Conservation (phyloP, 768 basidiomycete species). For the Leucosporidium scottii region DNA sequence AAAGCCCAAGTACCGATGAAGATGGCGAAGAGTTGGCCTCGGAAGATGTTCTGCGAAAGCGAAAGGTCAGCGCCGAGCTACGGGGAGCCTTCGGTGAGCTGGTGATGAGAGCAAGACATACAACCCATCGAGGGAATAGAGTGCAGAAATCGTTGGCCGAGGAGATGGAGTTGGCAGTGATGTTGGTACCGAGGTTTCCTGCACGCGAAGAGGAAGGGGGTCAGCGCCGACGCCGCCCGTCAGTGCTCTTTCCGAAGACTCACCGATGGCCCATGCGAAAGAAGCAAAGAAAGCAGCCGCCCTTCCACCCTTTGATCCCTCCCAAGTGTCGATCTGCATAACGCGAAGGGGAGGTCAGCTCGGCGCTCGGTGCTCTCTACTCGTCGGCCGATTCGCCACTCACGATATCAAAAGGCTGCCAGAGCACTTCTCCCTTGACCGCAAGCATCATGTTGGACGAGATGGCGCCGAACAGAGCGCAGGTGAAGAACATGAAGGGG, state of each 20-base stretch:
- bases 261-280: constrained; percentile 22
- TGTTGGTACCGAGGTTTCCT: constrained; percentile 15
- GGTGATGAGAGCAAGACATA: constrained; percentile 24
- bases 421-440: constrained; percentile 25
- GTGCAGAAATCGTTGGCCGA: constrained; percentile 28
- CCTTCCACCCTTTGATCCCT: constrained; percentile 12
- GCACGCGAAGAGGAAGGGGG: too few relatives aligned
- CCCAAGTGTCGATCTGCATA: background rate
- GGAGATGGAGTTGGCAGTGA: constrained; percentile 32
- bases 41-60: constrained; percentile 42
- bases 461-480: constrained; percentile 34
- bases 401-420: constrained; percentile 29
- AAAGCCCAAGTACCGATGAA: constrained; percentile 51
- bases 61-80: constrained; percentile 3
- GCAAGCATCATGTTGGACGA: constrained; percentile 23
- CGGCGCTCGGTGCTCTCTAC: too few relatives aligned
- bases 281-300: constrained; percentile 28
- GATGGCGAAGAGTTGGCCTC: constrained; percentile 55
- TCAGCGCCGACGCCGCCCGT: too few relatives aligned
- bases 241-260: background rate
- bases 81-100: constrained; percentile 6
- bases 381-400: too few relatives aligned
- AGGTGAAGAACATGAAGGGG: constrained; percentile 30
- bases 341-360: too few relatives aligned
- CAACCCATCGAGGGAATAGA: constrained; percentile 38